phyloP scores from a whole-genome alignment of 2,329 filamentous ascomycete genomes.

The Pyricularia pennisetigena region DNA sequence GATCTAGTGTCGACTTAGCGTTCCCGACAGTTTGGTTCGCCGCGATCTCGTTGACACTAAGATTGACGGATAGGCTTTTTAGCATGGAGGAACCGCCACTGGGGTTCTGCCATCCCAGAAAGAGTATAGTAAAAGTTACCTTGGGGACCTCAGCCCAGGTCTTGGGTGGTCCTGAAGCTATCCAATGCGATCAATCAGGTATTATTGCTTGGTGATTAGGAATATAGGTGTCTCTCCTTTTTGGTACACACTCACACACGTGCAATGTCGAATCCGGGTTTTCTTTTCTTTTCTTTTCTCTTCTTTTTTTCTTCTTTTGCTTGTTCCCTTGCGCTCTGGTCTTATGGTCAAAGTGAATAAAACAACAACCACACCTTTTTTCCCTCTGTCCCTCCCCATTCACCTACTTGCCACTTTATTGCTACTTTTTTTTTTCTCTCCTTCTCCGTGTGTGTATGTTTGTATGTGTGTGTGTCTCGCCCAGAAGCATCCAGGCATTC shows the following conservation, averaged over 20 bases:
- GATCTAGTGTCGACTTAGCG: neutral
- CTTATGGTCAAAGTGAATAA: too few species aligned
- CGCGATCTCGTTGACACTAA: neutral
- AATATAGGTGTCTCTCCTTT: neutral
- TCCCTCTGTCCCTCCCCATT: too few species aligned
- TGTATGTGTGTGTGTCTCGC: neutral
- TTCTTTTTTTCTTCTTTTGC: too few species aligned
- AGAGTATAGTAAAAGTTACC: neutral
- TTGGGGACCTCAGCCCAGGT: neutral
- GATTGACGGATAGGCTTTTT: neutral
- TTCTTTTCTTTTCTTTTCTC: neutral
- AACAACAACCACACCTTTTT: too few species aligned
- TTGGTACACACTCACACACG: neutral
- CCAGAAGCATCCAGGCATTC: neutral
- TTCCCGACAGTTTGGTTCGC: neutral
- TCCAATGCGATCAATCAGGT: neutral
- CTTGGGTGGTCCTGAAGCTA: neutral
- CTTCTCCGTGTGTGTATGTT: too few species aligned
- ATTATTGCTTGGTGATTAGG: neutral
- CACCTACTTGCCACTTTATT: neutral
- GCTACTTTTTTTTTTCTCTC: neutral
- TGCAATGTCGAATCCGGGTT: neutral
- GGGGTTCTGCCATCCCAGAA: neutral
- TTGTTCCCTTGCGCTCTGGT: too few species aligned
- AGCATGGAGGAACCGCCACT: neutral